Conservation (phyloP, 345 rosid genomes). For the Rhizophora mangle region DNA sequence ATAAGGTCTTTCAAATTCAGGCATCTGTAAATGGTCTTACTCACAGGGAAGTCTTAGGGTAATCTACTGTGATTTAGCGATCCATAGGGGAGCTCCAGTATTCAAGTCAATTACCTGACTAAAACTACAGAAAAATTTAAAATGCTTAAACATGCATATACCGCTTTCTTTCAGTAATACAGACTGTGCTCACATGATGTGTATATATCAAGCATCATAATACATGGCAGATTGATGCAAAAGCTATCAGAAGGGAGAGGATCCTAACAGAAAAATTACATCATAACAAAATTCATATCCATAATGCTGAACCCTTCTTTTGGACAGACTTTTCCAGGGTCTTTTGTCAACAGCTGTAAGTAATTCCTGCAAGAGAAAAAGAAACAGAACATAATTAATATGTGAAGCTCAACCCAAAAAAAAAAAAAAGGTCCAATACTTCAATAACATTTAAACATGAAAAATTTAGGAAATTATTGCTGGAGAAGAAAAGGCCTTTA, state of each 20-base stretch:
- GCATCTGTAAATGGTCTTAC: too few relatives aligned
- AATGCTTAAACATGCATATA: neutral
- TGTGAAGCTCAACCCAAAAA: neutral
- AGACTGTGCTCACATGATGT: neutral
- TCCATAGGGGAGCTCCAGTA: neutral
- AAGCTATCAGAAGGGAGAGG: neutral
- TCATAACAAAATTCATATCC: slow-evolving; percentile 88
- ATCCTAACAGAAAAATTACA: slow-evolving; percentile 24
- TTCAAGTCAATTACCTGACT: neutral
- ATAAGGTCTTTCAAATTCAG: too few relatives aligned
- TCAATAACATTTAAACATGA: neutral
- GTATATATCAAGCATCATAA: neutral
- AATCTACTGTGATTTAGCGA: neutral
- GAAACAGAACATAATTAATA: neutral
- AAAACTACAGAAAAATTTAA: neutral
- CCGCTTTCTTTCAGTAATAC: neutral
- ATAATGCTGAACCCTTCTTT: slow-evolving; percentile 93
- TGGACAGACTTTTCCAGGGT: slow-evolving; percentile 76
- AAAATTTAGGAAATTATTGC: neutral
- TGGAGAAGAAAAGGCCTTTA: slow-evolving; percentile 2
- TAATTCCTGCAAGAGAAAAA: slow-evolving; percentile 48
- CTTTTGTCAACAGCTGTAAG: slow-evolving; percentile 72
- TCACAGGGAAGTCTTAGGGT: neutral
- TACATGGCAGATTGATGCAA: neutral
- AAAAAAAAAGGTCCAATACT: neutral